A percentile compares a stretch with the other conserved stretches of the same genome.
Conservation (phyloP, 441 rosid species). For the Populus hybrid region DNA sequence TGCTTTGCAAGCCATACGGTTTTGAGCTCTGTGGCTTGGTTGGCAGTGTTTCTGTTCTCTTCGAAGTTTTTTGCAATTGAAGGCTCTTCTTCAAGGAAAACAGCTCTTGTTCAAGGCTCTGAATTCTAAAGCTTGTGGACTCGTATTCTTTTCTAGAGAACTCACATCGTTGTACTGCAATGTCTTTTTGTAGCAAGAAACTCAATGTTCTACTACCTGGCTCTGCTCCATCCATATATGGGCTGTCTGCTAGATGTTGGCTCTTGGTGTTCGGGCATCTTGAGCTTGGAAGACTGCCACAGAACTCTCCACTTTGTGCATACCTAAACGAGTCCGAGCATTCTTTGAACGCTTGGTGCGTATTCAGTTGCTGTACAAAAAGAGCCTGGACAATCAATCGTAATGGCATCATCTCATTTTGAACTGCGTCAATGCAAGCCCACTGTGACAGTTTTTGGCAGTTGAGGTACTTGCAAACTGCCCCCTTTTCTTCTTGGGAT, state of each 20-base stretch:
- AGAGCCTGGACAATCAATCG: conserved; percentile 74
- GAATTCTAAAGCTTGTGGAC: conserved; percentile 76
- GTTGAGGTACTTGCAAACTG: conserved; percentile 62
- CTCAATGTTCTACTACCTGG: conserved; percentile 40
- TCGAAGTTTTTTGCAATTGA: conserved; percentile 33
- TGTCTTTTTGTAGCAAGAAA: conserved; percentile 47
- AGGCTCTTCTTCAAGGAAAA: conserved; percentile 54
- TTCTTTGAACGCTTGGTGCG: conserved; percentile 72
- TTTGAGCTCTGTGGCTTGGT: conserved; percentile 25
- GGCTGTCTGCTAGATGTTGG: conserved; percentile 46
- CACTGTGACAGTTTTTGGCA: conserved; percentile 73
- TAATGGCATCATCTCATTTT: conserved; percentile 77
- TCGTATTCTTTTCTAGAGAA: conserved; percentile 47
- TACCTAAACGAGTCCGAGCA: conserved; percentile 70
- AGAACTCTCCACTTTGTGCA: conserved; percentile 46
- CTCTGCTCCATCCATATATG: conserved; percentile 46
- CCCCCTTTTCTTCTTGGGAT: conserved; percentile 59
- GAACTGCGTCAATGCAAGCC: conserved; percentile 67
- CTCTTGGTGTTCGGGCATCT: conserved; percentile 51
- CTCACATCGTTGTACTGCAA: conserved; percentile 28
- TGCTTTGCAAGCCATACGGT: conserved; percentile 35
- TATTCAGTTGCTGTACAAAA: conserved; percentile 66
- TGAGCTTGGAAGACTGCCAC: conserved; percentile 57
- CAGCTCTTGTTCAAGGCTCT: conserved; percentile 66
- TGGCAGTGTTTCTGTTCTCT: conserved; percentile 32